phyloP scores from a whole-genome alignment of 805 yeast species.

The Hanseniaspora guilliermondii region DNA sequence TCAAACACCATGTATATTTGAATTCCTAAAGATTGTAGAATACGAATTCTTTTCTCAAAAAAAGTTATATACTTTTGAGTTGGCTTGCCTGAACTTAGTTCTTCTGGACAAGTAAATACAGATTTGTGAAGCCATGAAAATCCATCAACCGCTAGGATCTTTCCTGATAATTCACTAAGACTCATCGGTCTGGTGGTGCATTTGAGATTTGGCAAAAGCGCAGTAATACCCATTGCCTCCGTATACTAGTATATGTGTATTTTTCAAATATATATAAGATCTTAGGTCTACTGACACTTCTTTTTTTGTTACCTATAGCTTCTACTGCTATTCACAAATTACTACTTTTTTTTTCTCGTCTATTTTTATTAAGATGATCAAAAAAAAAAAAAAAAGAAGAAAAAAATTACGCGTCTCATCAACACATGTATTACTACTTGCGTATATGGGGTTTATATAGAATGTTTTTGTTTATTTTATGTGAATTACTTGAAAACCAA shows the following conservation, averaged over 20 bases:
- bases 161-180: constrained; percentile 52
- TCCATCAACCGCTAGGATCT: constrained; percentile 82
- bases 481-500: constrained; percentile 1
- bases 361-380: neutral
- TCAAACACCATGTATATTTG: constrained; percentile 85
- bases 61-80: constrained; percentile 63
- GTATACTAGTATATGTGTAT: too few species aligned
- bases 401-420: neutral
- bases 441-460: neutral
- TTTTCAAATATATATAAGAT: too few species aligned
- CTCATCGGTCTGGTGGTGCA: constrained; percentile 53
- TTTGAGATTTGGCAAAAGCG: constrained; percentile 67
- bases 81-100: constrained; percentile 56
- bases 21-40: constrained; percentile 39
- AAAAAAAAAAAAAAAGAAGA: neutral
- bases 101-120: constrained; percentile 69
- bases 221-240: constrained; percentile 65
- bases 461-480: neutral
- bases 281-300: too few species aligned
- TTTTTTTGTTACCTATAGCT: too few species aligned
- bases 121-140: constrained; percentile 94
- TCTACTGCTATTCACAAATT: too few species aligned
- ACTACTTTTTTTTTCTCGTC: neutral
- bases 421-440: neutral
- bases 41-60: constrained; percentile 26